These are phyloP conservation scores for Fomitopsis pinicola DNA, from an alignment of 1,284 basidiomycete species.

Conservation along the genomic window DNA sequence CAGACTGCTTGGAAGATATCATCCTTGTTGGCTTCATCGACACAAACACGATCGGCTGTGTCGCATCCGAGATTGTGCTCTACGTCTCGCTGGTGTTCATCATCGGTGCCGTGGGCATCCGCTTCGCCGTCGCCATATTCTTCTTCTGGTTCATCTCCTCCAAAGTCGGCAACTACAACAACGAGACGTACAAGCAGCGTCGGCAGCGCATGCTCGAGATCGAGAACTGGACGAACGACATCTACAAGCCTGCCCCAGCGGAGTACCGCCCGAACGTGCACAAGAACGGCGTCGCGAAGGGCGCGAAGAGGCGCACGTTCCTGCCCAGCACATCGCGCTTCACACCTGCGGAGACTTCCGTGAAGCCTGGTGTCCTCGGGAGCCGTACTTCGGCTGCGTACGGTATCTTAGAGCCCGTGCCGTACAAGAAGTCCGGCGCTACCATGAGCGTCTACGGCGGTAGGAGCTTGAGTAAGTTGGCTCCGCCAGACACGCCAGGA, in stretches of 20 bases:
- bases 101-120: constrained; percentile 92
- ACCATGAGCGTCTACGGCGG: constrained; percentile 48
- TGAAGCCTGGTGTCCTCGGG: constrained; percentile 52
- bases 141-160: constrained; percentile 98
- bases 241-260: constrained; percentile 91
- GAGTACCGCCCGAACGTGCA: constrained; percentile 87
- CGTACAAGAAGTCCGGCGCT: constrained; percentile 50
- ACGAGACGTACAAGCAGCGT: constrained; percentile 92
- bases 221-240: constrained; percentile 96
- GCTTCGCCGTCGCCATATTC: constrained; percentile 94
- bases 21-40: constrained; percentile 92
- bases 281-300: constrained; percentile 62
- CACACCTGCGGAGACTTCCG: constrained; percentile 72
- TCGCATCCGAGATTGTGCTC: constrained; percentile 92
- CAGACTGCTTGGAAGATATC: constrained; percentile 83
- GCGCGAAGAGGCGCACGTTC: constrained; percentile 60
- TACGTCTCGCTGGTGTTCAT: constrained; percentile 97
- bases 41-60: constrained; percentile 91
- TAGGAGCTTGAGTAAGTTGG: constrained; percentile 41
- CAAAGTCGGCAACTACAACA: constrained; percentile 90
- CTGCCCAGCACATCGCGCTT: constrained; percentile 84
- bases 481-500: constrained; percentile 74
- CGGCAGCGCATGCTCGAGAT: constrained; percentile 90
- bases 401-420: constrained; percentile 62
- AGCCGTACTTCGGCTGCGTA: constrained; percentile 74